Evolutionary conservation across 805 yeast genomes (phyloP).

Genomic region (Ascoidea rubescens): DNA sequence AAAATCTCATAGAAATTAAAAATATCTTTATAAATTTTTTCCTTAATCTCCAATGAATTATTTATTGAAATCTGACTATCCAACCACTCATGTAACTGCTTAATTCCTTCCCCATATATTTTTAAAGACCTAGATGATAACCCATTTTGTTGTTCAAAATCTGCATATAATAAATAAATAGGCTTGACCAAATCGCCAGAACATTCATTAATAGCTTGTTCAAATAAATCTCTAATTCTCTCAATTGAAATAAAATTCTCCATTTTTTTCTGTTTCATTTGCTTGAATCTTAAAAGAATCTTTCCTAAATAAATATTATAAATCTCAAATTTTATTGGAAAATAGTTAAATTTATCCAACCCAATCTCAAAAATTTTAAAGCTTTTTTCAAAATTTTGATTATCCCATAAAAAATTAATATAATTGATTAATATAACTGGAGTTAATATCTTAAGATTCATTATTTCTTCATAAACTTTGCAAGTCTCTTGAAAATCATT

Average conservation of each 20-base stretch:
- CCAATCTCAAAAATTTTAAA: conserved; percentile 60
- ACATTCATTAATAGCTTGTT: conserved; percentile 41
- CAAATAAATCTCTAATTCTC: conserved; percentile 61
- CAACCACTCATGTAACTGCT: conserved; percentile 5
- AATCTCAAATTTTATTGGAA: conserved; percentile 50
- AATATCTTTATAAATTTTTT: conserved; percentile 4
- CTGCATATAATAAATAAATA: conserved; percentile 40
- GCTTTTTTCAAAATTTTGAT: conserved; percentile 30
- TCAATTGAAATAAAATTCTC: conserved; percentile 22
- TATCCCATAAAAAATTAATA: conserved; percentile 42
- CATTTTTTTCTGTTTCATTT: conserved; percentile 13
- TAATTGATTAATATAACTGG: conserved; percentile 53
- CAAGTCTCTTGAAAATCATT: conserved; percentile 26
- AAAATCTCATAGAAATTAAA: conserved; percentile 2
- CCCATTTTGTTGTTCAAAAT: conserved; percentile 47
- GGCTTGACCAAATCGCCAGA: conserved; percentile 34
- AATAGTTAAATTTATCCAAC: conserved; percentile 36
- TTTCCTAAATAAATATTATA: conserved; percentile 58
- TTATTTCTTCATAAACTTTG: conserved; percentile 36
- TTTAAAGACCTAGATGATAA: conserved; percentile 33
- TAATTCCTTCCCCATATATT: conserved; percentile 38
- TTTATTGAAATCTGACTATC: not conserved
- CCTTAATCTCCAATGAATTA: not conserved
- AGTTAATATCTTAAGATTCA: conserved; percentile 51
- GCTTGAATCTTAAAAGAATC: conserved; percentile 20